Percentiles rank a stretch among this genome's conserved stretches.
These are phyloP conservation scores for Suillus alpinus DNA, from an alignment of 768 basidiomycete species.

Conservation along the genomic window DNA sequence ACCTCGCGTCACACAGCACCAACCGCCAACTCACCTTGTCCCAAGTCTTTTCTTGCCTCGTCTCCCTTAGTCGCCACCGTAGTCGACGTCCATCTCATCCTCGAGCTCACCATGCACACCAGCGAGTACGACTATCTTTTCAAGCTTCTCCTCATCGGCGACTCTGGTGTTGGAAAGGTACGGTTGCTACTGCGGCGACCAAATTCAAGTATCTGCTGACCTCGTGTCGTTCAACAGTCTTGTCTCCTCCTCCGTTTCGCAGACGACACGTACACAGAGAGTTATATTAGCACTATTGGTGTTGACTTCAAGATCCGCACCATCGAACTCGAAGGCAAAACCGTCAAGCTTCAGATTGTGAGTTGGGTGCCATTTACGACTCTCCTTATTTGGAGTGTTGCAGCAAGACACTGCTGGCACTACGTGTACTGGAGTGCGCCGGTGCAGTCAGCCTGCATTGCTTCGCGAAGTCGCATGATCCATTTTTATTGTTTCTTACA, in stretches of 20 bases:
- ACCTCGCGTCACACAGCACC: slow-evolving; percentile 33
- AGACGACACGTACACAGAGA: slow-evolving; percentile 97
- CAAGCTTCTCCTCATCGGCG: slow-evolving; percentile 92
- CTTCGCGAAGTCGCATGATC: not conserved
- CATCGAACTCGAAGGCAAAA: slow-evolving; percentile 98
- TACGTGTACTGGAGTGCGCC: not conserved
- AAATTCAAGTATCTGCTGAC: slow-evolving; percentile 21
- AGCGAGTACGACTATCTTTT: slow-evolving; percentile 96
- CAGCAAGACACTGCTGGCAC: not conserved
- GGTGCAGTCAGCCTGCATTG: not conserved
- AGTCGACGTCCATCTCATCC: slow-evolving; percentile 15
- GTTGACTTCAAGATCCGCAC: slow-evolving; percentile 99
- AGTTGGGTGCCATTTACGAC: slow-evolving; percentile 31
- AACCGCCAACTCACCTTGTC: slow-evolving; percentile 36
- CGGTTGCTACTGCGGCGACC: slow-evolving; percentile 24
- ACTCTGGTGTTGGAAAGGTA: slow-evolving; percentile 95
- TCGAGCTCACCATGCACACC: slow-evolving; percentile 66
- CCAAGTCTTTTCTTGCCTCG: slow-evolving; percentile 34
- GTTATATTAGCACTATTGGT: slow-evolving; percentile 96
- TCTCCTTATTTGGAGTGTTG: slow-evolving; percentile 6
- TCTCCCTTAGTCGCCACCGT: slow-evolving; percentile 17
- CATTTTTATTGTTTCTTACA: not conserved
- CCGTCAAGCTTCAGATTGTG: slow-evolving; percentile 97
- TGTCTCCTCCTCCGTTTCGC: slow-evolving; percentile 89
- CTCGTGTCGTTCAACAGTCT: slow-evolving; percentile 54